Base-by-base conservation (phyloP, 1,284 basidiomycete genomes). In the Hymenochaete sp. region DNA sequence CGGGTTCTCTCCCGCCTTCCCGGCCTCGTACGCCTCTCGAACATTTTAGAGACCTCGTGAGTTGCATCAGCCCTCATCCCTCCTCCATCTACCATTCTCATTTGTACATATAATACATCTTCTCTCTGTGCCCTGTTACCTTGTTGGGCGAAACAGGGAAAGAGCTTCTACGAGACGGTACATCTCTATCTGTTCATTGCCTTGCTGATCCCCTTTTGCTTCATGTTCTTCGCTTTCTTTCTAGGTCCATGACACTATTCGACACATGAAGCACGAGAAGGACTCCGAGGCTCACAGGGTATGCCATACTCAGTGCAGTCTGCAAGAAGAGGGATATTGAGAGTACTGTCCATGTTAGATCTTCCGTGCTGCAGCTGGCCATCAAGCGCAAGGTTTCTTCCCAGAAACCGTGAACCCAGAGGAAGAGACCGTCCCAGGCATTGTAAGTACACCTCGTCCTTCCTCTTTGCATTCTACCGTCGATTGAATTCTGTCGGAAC, bases 271-370 rank as follows among this genome's bases (percentile, higher is more conserved):
- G 54, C 73, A 81, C 52, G 89, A 92, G 59, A 75, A 78, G 49
- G 79, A 89, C 44, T 89, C 85, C 1, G 86, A 89, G 62, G 90
- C 90, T 2, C 88, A 92, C 64, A 77, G 79, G 69, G 87, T 83
- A 55, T 49, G 60, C n/a, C n/a, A n/a, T n/a, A n/a, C n/a, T n/a
- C n/a, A n/a, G n/a, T n/a, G n/a, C n/a, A n/a, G n/a, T n/a, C n/a
- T n/a, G n/a, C n/a, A n/a, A n/a, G n/a, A n/a, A n/a, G n/a, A n/a
- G n/a, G n/a, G 9, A 31, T 31, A 14, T 14, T 31, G 28, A 9
- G 28, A 9, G 9, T 31, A 31, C 28, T 10, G 14, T 31, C 14
- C 28, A 31, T 10, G 14, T 8, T 52, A 84, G 80, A 82, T 85
- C 53, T 86, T 79, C 62, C 76, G 82, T 58, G 66, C 78, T 55